Evolutionary conservation across 805 yeast genomes (phyloP), one percentile per base, ranked within the genome.

Genomic region (Dipodascopsis uninucleata): DNA sequence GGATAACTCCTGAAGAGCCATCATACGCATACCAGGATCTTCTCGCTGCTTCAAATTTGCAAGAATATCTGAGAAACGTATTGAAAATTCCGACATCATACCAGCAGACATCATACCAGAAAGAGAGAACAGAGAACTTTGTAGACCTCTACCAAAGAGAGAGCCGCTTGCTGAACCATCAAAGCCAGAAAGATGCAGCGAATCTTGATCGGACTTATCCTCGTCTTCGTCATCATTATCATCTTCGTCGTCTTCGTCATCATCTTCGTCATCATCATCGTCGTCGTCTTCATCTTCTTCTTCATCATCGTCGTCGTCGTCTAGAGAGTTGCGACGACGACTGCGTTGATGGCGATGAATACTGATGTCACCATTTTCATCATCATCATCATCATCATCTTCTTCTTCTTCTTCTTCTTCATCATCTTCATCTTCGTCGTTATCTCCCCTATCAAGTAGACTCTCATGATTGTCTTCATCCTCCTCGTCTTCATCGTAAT

Each of bases 1-100:
- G 8, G 68, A 58, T 7, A 67, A 57, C 32, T 65, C 66, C 37
- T 60, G 62, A 21, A 68, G 52, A 3, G 62, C 63, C 8, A 47
- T 46, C 53, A 63, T 55, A 21, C 65, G 56, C 16, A 46, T 48
- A 18, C 58, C 58, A n/a, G 63, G 59, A 26, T 59, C 63, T 6
- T 52, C 53, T 1, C 60, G 58, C 28, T 56, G 61, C 22, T 54
- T 54, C 18, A 60, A 33, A 18, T 53, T 54, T 5, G 50, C 45
- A 36, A 53, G 43, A 31, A 49, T 50, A 6, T 53, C 60, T 18
- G 45, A 54, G 33, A 46, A 53, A 36, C 52, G 60, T 55, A 47
- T 52, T 36, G 51, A 55, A 48, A 48, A 58, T 51, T 50, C 67
- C 43, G 47, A 63, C 53, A 39, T 53, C 59, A 41, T 55, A 51